These are phyloP conservation scores for Fusarium vanettenii DNA, from an alignment of 2,329 filamentous ascomycete genomes.

Conservation along the genomic window DNA sequence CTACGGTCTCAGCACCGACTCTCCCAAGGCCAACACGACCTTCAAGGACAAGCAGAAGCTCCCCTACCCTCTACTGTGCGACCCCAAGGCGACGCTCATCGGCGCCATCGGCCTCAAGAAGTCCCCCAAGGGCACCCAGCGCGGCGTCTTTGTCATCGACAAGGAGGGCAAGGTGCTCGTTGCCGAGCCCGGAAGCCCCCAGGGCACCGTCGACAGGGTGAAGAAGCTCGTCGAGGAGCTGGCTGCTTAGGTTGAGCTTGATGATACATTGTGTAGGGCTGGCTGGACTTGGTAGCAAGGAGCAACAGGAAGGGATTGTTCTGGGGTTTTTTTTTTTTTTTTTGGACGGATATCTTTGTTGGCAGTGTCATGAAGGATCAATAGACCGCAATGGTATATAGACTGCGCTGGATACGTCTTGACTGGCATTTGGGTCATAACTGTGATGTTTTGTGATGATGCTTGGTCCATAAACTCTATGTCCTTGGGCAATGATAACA, in stretches of 20 bases:
- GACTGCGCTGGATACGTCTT: neutral
- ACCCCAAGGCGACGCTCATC: conserved; percentile 80
- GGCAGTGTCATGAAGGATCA: neutral
- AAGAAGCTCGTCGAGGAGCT: conserved; percentile 72
- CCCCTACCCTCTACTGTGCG: conserved; percentile 89
- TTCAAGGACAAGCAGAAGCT: conserved; percentile 94
- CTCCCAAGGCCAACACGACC: conserved; percentile 88
- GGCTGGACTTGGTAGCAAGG: neutral
- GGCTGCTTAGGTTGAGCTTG: conserved; percentile 25
- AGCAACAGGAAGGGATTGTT: neutral
- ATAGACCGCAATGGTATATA: conserved; percentile 15
- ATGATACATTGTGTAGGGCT: neutral
- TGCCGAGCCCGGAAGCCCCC: conserved; percentile 79
- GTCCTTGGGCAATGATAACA: neutral
- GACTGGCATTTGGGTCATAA: neutral
- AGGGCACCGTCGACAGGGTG: conserved; percentile 81
- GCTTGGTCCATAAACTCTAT: neutral
- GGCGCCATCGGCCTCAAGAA: conserved; percentile 91
- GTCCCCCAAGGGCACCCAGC: conserved; percentile 79
- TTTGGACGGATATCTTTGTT: neutral
- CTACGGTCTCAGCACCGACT: conserved; percentile 90
- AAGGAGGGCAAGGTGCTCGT: conserved; percentile 85
- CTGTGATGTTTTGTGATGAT: neutral
- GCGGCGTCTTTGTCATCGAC: conserved; percentile 89
- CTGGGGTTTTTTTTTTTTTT: neutral